Evolutionary conservation across 345 rosid genomes (phyloP).

Genomic region (Eucalyptus paniculata): DNA sequence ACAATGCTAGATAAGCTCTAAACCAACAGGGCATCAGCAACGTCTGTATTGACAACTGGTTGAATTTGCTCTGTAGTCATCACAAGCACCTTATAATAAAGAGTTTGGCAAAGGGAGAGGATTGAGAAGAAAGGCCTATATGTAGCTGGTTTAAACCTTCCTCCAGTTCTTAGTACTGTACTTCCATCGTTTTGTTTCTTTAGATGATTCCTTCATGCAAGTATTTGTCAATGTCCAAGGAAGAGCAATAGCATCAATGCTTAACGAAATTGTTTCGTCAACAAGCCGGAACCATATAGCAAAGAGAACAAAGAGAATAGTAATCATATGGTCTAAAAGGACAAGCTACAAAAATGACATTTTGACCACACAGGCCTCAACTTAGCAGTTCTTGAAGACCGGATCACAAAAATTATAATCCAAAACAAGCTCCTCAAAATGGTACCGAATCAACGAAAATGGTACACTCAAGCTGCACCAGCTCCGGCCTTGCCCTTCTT

Average conservation of each 20-base stretch:
- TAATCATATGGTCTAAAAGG: not conserved
- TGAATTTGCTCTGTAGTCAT: not conserved
- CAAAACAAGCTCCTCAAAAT: not conserved
- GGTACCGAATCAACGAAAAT: not conserved
- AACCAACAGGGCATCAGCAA: not conserved
- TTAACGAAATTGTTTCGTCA: not conserved
- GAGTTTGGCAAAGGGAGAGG: not conserved
- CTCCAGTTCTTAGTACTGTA: not conserved
- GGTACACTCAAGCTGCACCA: slow-evolving; percentile 1
- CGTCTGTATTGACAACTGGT: not conserved
- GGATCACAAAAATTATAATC: not conserved
- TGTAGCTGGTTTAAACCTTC: not conserved
- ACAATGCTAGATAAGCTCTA: not conserved
- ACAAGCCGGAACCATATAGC: not conserved
- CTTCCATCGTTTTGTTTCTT: not conserved
- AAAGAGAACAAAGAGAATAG: not conserved
- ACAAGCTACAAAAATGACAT: not conserved
- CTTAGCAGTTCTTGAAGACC: not conserved
- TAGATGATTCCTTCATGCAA: not conserved
- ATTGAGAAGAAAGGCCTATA: not conserved
- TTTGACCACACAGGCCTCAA: not conserved
- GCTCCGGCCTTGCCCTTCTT: slow-evolving; percentile 29
- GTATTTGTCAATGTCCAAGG: not conserved
- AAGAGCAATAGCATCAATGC: not conserved
- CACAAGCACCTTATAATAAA: not conserved